Conservation (phyloP, 1,139 yeast species). For the Kodamaea fungicola region DNA sequence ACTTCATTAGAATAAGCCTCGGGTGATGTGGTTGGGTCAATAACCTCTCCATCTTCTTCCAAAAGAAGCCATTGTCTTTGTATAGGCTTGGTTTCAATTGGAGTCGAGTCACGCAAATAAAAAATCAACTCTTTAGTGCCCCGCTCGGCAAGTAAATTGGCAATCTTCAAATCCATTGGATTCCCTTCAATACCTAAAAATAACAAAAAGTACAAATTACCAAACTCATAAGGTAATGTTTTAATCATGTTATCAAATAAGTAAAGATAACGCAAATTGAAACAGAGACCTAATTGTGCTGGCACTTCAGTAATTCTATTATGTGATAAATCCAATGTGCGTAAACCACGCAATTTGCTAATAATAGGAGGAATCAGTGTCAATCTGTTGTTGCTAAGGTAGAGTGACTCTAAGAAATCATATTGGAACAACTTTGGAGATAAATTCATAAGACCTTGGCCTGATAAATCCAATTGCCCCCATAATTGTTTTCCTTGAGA, state of each 20-base stretch:
- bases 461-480: constrained; percentile 92
- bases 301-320: constrained; percentile 74
- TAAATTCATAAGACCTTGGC: constrained; percentile 74
- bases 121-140: constrained; percentile 84
- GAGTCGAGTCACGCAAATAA: constrained; percentile 78
- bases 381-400: constrained; percentile 82
- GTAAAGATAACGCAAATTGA: constrained; percentile 74
- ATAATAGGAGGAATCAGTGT: constrained; percentile 67
- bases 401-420: constrained; percentile 80
- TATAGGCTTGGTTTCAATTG: constrained; percentile 59
- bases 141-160: constrained; percentile 68
- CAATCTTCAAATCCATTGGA: constrained; percentile 64
- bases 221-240: constrained; percentile 79
- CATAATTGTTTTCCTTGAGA: constrained; percentile 79
- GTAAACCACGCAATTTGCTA: constrained; percentile 64
- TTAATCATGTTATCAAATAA: constrained; percentile 82
- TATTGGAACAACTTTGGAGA: constrained; percentile 77
- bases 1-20: constrained; percentile 29
- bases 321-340: constrained; percentile 82
- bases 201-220: constrained; percentile 78
- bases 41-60: constrained; percentile 71
- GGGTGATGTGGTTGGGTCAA: constrained; percentile 33
- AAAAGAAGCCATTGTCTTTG: constrained; percentile 82
- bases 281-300: constrained; percentile 77
- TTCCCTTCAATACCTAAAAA: constrained; percentile 94